Conservation (phyloP, 345 rosid genomes). For the Populus simonii region DNA sequence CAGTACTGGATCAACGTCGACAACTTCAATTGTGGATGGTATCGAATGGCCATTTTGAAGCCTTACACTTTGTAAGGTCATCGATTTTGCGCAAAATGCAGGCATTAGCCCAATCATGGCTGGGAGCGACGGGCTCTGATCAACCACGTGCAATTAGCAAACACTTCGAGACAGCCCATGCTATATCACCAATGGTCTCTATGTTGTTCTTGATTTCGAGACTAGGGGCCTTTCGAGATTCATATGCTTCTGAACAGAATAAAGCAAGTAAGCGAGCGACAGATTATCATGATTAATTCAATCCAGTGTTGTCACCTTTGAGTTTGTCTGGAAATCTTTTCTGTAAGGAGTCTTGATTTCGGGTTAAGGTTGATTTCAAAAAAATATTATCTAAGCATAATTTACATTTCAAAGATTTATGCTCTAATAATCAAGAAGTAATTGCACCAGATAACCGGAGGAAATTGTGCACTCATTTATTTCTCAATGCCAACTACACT, state of each 20-base stretch:
- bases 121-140: neutral
- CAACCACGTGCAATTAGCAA: neutral
- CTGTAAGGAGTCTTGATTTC: neutral
- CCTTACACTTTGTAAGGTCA: slow-evolving; percentile 21
- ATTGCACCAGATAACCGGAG: neutral
- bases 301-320: neutral
- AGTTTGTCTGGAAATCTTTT: neutral
- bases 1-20: neutral
- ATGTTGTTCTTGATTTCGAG: slow-evolving; percentile 11
- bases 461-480: neutral
- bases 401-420: neutral
- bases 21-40: slow-evolving; percentile 12
- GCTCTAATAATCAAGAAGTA: neutral
- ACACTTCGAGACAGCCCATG: slow-evolving; percentile 21
- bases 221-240: neutral
- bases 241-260: slow-evolving; percentile 9
- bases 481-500: too few relatives aligned
- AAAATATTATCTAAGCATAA: neutral
- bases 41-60: neutral
- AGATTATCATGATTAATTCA: neutral
- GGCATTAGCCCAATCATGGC: neutral
- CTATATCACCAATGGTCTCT: neutral
- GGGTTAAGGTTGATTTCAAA: too few relatives aligned
- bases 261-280: neutral
- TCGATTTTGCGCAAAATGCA: neutral